Percentiles rank a stretch among this genome's conserved stretches.
These are phyloP conservation scores for Glycine latifolia DNA, from an alignment of 306 rosid species.

Conservation along the genomic window DNA sequence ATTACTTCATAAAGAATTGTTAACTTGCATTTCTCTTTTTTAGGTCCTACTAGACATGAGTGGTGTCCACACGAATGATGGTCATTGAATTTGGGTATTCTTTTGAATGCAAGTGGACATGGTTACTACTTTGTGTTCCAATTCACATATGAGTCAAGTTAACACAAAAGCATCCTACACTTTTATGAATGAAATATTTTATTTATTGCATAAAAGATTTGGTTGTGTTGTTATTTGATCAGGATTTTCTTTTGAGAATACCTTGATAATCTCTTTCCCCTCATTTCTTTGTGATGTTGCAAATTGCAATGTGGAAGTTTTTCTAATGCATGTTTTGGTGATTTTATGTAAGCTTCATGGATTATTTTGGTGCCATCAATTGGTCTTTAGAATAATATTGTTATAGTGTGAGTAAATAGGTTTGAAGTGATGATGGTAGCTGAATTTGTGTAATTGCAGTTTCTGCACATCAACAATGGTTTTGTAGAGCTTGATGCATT, in stretches of 20 bases:
- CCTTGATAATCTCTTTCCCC: constrained; percentile 15
- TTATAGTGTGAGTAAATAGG: neutral
- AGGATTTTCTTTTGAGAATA: constrained; percentile 34
- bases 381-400: constrained; percentile 17
- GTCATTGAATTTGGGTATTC: constrained; percentile 41
- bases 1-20: too few species aligned
- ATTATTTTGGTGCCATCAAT: constrained; percentile 20
- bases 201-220: constrained; percentile 39
- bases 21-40: constrained; percentile 18
- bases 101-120: constrained; percentile 86
- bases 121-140: constrained; percentile 97
- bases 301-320: constrained; percentile 30
- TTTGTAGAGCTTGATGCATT: constrained; percentile 93
- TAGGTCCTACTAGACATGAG: constrained; percentile 27
- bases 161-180: constrained; percentile 42
- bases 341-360: constrained; percentile 37
- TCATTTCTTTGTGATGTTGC: constrained; percentile 35
- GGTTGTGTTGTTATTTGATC: constrained; percentile 34
- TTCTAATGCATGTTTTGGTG: constrained; percentile 15
- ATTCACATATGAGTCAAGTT: constrained; percentile 91
- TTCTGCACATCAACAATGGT: constrained; percentile 85
- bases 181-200: constrained; percentile 37
- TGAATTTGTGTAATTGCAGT: constrained; percentile 60
- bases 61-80: constrained; percentile 32
- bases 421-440: constrained; percentile 22